Evolutionary conservation across 352 stramenopile species (phyloP).

Genomic region (Peronospora farinosa): DNA sequence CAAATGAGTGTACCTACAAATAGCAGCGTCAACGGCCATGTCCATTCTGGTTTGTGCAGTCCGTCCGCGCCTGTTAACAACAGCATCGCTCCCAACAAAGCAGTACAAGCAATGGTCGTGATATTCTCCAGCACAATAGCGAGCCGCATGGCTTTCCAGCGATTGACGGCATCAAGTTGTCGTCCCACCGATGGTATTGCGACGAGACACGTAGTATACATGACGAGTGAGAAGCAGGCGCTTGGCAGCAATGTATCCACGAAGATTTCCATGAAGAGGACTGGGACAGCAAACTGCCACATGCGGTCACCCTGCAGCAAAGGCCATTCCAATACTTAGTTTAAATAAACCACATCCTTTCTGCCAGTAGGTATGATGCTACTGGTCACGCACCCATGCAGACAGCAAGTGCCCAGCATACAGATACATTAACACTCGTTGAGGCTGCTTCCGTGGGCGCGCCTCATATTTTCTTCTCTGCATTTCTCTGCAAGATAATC

Average conservation of each 20-base stretch:
- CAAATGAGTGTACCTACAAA: constrained; percentile 55
- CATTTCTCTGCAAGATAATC: constrained; percentile 9
- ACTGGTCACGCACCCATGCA: constrained; percentile 47
- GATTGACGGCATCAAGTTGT: constrained; percentile 56
- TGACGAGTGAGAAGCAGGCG: constrained; percentile 60
- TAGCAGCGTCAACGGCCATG: constrained; percentile 35
- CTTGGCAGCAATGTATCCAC: constrained; percentile 74
- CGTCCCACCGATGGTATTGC: constrained; percentile 59
- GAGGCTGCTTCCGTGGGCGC: constrained; percentile 10
- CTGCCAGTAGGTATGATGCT: too few relatives aligned
- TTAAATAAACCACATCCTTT: too few relatives aligned
- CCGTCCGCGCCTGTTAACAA: constrained; percentile 47
- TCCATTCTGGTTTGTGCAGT: constrained; percentile 53
- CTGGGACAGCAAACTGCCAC: constrained; percentile 75
- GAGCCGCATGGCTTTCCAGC: constrained; percentile 58
- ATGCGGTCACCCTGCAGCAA: constrained; percentile 59
- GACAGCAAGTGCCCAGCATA: constrained; percentile 74
- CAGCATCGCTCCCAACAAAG: constrained; percentile 51
- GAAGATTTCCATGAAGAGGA: constrained; percentile 86
- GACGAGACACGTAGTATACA: constrained; percentile 68
- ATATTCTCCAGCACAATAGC: constrained; percentile 72
- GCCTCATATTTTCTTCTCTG: not conserved
- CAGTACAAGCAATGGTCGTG: constrained; percentile 59
- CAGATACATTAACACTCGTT: constrained; percentile 55
- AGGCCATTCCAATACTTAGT: not conserved